Evolutionary conservation across 345 rosid species (phyloP), one percentile per base, ranked within the genome.

Genomic region (Conringia planisiliqua): DNA sequence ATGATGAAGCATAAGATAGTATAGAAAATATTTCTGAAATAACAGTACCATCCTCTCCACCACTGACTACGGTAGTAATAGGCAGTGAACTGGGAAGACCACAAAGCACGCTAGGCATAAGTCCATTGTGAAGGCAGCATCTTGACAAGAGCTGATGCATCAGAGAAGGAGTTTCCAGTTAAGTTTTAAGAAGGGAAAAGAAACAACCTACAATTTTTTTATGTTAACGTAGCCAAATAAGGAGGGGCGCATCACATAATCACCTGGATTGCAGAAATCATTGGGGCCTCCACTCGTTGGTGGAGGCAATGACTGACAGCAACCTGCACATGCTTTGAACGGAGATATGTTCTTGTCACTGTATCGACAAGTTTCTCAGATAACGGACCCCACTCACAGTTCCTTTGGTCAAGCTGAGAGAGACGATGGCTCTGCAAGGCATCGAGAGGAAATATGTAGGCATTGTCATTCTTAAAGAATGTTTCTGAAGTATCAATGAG

Each of bases 11-110:
- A 66, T 91, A 89, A 26, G 89, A 88, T 66, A 95, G 74, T 72
- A 92, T 62, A 55, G 90, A 84, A 73, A 92, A 92, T 70, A 92
- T 83, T 80, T 92, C 97, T 6, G 97, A 88, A 60, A 90, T 72
- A 76, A 92, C 82, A n/a, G 97, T 95, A 71, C 96, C 91, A 75
- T 95, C 97, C 48, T 85, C 97, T 76, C 99, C 97, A 10, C 99
- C 97, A 75, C 97, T 92, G 78, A 92, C 90, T 58, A 90, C 74
- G 16, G 97, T 90, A 44, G 92, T 83, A 62, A 81, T 88, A 58
- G 97, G 93, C 29, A 90, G 86, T 74, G 99, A 87, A 78, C 84
- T 92, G 76, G 97, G 94, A 76, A 95, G 81, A 64, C 97, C 99
- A 58, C 99, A 95, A 54, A 95, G 91, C 63, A 92, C 77, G 79